These are phyloP conservation scores for Teunomyces kruisii DNA, from an alignment of 805 yeast genomes.

Conservation along the genomic window DNA sequence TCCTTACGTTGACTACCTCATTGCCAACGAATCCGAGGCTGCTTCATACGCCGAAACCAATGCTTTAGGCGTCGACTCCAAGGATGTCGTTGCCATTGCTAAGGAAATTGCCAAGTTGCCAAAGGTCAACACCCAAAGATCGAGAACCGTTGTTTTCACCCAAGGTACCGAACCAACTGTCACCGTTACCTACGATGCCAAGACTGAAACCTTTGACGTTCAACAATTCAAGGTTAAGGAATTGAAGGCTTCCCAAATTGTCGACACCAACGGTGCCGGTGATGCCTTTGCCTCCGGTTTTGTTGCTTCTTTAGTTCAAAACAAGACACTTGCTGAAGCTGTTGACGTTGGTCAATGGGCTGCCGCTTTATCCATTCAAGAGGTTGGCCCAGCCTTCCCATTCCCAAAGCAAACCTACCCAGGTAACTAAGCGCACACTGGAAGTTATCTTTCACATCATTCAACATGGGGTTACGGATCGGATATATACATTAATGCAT, in stretches of 20 bases:
- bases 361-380: slow-evolving; percentile 88
- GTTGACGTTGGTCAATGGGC: slow-evolving; percentile 95
- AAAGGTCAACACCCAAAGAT: slow-evolving; percentile 63
- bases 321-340: slow-evolving; percentile 56
- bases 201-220: slow-evolving; percentile 46
- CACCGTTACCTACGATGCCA: slow-evolving; percentile 58
- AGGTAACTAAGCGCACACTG: slow-evolving; percentile 9
- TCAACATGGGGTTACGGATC: slow-evolving; percentile 4
- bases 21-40: slow-evolving; percentile 97
- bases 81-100: slow-evolving; percentile 75
- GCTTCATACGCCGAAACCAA: slow-evolving; percentile 90
- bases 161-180: slow-evolving; percentile 94
- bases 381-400: slow-evolving; percentile 94
- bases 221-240: slow-evolving; percentile 67
- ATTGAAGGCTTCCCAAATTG: slow-evolving; percentile 64
- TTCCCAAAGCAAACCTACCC: slow-evolving; percentile 60
- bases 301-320: slow-evolving; percentile 81
- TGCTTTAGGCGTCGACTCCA: slow-evolving; percentile 47
- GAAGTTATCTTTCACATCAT: slow-evolving; percentile 9
- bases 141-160: slow-evolving; percentile 89
- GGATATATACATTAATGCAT: slow-evolving; percentile 5
- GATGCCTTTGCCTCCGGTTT: slow-evolving; percentile 98
- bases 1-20: slow-evolving; percentile 86
- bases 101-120: slow-evolving; percentile 76
- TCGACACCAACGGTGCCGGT: slow-evolving; percentile 98